phyloP scores from a whole-genome alignment of 495 filamentous ascomycete species.

The Amniculicola lignicola region DNA sequence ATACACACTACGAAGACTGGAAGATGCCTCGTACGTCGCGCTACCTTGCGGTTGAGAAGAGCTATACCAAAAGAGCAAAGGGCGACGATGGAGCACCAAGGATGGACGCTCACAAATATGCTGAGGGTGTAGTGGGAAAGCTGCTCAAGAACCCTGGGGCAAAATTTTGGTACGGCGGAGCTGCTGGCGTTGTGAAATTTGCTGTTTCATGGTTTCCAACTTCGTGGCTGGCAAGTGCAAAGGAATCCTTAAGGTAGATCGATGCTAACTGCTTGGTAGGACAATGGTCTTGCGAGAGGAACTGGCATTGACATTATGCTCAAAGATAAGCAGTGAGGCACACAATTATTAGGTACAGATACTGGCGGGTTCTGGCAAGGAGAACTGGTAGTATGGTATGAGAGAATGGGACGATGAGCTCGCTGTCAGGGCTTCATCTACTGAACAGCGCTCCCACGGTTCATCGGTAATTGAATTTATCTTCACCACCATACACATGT shows the following conservation, averaged over 20 bases:
- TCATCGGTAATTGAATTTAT: too few species aligned
- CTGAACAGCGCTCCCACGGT: too few species aligned
- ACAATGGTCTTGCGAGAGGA: background rate
- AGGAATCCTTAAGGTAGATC: background rate
- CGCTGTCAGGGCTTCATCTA: too few species aligned
- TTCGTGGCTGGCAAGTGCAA: background rate
- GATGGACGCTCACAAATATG: background rate
- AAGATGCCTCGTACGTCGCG: conserved; percentile 4
- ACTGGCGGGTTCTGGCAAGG: too few species aligned
- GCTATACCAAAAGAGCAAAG: background rate
- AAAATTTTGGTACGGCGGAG: conserved; percentile 5
- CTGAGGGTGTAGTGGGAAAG: background rate
- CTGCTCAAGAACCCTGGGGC: background rate
- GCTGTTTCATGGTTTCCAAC: background rate
- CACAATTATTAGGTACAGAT: too few species aligned
- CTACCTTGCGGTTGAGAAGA: conserved; percentile 6
- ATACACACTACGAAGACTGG: background rate
- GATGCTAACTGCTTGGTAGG: background rate
- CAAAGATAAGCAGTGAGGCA: background rate
- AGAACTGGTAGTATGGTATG: too few species aligned
- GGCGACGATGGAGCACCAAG: conserved; percentile 2
- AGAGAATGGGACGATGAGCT: too few species aligned
- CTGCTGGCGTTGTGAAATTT: background rate
- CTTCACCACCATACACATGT: too few species aligned
- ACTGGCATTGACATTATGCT: background rate